Evolutionary conservation across 768 basidiomycete species (phyloP).

Genomic region (Lyophyllum semitale): DNA sequence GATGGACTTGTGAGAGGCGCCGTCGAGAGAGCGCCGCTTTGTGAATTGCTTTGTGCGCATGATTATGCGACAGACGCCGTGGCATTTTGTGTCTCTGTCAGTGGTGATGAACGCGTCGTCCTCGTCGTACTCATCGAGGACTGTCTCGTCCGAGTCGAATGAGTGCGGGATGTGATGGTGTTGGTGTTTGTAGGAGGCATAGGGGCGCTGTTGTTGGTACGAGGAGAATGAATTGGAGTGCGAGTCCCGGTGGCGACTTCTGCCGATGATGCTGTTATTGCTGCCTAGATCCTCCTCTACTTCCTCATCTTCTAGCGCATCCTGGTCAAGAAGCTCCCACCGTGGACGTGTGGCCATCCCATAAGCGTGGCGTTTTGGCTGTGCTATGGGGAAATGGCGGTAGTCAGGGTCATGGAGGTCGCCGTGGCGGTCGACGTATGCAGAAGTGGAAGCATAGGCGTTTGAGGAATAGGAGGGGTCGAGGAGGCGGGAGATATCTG

Average conservation of each 20-base stretch:
- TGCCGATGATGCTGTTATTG: background rate
- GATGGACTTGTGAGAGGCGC: slow-evolving; percentile 6
- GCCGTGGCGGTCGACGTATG: slow-evolving; percentile 62
- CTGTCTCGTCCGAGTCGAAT: slow-evolving; percentile 26
- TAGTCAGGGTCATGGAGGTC: slow-evolving; percentile 71
- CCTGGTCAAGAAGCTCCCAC: slow-evolving; percentile 33
- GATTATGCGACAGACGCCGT: slow-evolving; percentile 21
- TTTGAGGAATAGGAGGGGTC: slow-evolving; percentile 59
- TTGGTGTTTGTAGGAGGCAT: slow-evolving; percentile 17
- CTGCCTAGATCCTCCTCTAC: slow-evolving; percentile 14
- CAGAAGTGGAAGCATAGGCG: slow-evolving; percentile 28
- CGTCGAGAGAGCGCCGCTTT: slow-evolving; percentile 15
- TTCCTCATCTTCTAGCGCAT: slow-evolving; percentile 27
- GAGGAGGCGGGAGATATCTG: slow-evolving; percentile 63
- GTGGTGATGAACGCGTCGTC: slow-evolving; percentile 17
- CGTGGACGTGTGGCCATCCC: slow-evolving; percentile 21
- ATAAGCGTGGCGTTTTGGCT: slow-evolving; percentile 20
- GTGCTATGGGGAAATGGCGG: slow-evolving; percentile 55
- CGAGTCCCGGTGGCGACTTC: background rate
- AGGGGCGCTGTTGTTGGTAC: slow-evolving; percentile 9
- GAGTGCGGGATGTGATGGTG: slow-evolving; percentile 26
- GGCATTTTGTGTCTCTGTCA: slow-evolving; percentile 20
- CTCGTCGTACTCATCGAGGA: slow-evolving; percentile 31
- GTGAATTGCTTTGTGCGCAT: slow-evolving; percentile 16
- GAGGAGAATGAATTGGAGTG: slow-evolving; percentile 18